Percentiles rank a stretch among this genome's conserved stretches.
Conservation (phyloP, 2,329 filamentous ascomycete species). For the Penicillium frequentans region DNA sequence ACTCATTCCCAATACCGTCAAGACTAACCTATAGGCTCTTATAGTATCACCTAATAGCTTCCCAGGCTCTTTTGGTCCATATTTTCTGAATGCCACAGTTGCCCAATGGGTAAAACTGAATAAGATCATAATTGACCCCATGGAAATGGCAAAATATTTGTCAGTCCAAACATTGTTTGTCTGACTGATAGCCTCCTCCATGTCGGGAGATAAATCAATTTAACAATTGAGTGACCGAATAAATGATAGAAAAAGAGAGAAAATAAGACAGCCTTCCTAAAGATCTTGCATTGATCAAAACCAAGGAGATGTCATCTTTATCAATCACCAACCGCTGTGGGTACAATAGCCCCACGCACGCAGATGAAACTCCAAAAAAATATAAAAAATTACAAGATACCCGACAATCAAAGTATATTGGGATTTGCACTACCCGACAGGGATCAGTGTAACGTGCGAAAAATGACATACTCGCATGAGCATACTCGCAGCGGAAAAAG, state of each 20-base stretch:
- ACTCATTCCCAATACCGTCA: not conserved
- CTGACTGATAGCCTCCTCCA: conserved; percentile 2
- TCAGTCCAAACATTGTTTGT: conserved; percentile 11
- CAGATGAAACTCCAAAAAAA: not conserved
- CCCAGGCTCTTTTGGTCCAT: not conserved
- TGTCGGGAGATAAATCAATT: not conserved
- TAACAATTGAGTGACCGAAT: not conserved
- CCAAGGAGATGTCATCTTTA: not conserved
- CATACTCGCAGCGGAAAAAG: not conserved
- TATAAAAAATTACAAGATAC: not conserved
- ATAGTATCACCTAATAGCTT: not conserved
- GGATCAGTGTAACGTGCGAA: not conserved
- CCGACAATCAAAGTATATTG: not conserved
- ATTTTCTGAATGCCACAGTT: not conserved
- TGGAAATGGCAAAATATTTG: conserved; percentile 13
- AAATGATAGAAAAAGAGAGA: not conserved
- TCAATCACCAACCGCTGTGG: not conserved
- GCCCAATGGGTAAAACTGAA: conserved; percentile 7
- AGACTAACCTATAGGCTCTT: not conserved
- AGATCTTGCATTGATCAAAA: not conserved
- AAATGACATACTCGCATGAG: not conserved
- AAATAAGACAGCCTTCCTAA: not conserved
- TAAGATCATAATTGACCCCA: conserved; percentile 8
- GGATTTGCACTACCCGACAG: not conserved
- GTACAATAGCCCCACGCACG: not conserved